A percentile compares a stretch with the other conserved stretches of the same genome.
phyloP scores from a whole-genome alignment of 164 flowering plant genomes.

The Warburgia ugandensis region DNA sequence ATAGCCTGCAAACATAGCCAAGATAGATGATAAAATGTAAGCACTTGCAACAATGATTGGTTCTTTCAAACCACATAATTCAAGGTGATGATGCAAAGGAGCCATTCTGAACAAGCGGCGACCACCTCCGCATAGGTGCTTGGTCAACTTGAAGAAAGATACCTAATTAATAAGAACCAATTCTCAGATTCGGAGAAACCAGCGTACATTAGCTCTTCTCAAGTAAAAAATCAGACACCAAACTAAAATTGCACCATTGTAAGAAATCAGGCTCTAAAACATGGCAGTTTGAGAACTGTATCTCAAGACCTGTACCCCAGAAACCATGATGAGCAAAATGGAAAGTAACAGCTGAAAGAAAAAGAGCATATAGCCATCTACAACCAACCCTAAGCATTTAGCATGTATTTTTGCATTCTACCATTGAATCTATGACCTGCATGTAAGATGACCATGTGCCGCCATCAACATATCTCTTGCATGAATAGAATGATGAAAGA shows the following conservation, averaged over 20 bases:
- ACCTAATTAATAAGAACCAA: constrained; percentile 27
- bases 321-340: background rate
- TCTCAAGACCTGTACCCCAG: background rate
- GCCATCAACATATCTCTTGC: too few species aligned
- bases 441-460: too few species aligned
- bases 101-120: constrained; percentile 55
- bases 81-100: constrained; percentile 72
- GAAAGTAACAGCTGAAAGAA: background rate
- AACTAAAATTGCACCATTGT: background rate
- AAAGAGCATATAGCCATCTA: too few species aligned
- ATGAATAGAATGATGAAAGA: too few species aligned
- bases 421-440: too few species aligned
- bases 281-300: background rate
- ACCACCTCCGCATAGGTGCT: constrained; percentile 37
- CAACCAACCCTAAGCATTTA: too few species aligned
- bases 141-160: constrained; percentile 42
- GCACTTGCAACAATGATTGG: constrained; percentile 61
- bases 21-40: constrained; percentile 42
- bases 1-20: constrained; percentile 63
- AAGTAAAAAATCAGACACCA: background rate
- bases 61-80: constrained; percentile 51
- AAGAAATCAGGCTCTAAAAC: background rate
- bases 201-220: background rate
- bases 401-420: too few species aligned
- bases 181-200: constrained; percentile 4